Conservation (phyloP, 1,284 basidiomycete genomes). For the Cystobasidium sp. region DNA sequence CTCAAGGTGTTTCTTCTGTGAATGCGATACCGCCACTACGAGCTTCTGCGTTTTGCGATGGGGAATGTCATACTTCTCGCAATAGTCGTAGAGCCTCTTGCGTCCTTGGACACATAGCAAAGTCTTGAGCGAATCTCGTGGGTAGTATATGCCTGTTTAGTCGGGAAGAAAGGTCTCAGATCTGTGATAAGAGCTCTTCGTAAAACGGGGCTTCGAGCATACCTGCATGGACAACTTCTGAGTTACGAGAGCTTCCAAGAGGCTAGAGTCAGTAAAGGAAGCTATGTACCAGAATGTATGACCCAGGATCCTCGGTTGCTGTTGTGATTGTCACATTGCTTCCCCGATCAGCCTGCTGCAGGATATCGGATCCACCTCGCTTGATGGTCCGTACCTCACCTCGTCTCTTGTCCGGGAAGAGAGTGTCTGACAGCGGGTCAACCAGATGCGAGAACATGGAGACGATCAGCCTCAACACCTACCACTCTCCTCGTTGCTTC, state of each 20-base stretch:
- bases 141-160: slow-evolving; percentile 65
- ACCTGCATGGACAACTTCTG: slow-evolving; percentile 87
- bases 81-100: slow-evolving; percentile 79
- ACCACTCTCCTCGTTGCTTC: neutral
- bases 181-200: neutral
- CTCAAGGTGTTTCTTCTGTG: slow-evolving; percentile 72
- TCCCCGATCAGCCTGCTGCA: neutral
- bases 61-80: slow-evolving; percentile 69
- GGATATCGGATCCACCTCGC: neutral
- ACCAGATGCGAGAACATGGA: neutral
- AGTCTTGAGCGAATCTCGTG: slow-evolving; percentile 81
- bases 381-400: slow-evolving; percentile 61
- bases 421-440: slow-evolving; percentile 33
- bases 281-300: slow-evolving; percentile 33
- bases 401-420: slow-evolving; percentile 73
- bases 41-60: slow-evolving; percentile 82
- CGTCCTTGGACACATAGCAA: slow-evolving; percentile 84
- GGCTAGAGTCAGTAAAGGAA: slow-evolving; percentile 44
- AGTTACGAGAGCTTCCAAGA: slow-evolving; percentile 78
- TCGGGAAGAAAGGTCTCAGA: neutral
- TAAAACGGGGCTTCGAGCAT: slow-evolving; percentile 53
- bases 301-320: slow-evolving; percentile 44
- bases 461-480: neutral
- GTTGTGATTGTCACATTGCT: neutral
- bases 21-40: slow-evolving; percentile 70